Base-by-base conservation (phyloP, 2,329 filamentous ascomycete genomes). In the Scedosporium dehoogii region DNA sequence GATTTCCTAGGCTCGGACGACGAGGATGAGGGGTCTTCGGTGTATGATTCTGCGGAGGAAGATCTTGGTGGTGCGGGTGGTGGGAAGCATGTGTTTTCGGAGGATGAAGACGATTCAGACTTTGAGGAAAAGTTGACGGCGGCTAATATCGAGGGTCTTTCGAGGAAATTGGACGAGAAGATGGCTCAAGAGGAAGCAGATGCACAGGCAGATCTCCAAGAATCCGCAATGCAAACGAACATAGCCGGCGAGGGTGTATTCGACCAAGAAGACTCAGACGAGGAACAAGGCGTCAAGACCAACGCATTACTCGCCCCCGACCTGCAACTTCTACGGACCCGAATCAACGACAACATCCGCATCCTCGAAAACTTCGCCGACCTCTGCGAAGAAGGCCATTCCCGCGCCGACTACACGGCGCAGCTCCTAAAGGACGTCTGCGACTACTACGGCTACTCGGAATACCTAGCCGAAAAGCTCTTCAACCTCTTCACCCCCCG, bases 391-490 rank as follows among this genome's bases (percentile, higher is more conserved):
- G 84, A 89, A 46, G 89, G 87, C 33, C 86, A 90, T 68, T 96
- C 91, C 63, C 85, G 94, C 69, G 85, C 89, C 60, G 94, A 97
- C 72, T 97, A 99, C 74, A 91, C 90, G 14, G 80, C 85, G 23
- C 90, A 96, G 73, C 81, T 99, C 62, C 76, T 97, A 65, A 90
- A 91, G 75, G 94, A 99, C 71, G 90, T 97, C 64, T 97, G 92
- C 78, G 85, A 89, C 62, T 99, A 99, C 81, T 99, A 99, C 73
- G 92, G 93, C 64, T 99, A 99, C 79, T 96, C 90, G 3, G 85
- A 89, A 44, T 97, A 89, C 76, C 83, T 99, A n/a, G 94, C 92
- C 4, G 91, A 96, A 76, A 99, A 97, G 81, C 86, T 99, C 16
- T 92, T 92, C 78, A 88, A 89, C 71, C 85, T 99, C 6, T 97